phyloP scores from a whole-genome alignment of 2,329 filamentous ascomycete species.

The Fusarium luffae region DNA sequence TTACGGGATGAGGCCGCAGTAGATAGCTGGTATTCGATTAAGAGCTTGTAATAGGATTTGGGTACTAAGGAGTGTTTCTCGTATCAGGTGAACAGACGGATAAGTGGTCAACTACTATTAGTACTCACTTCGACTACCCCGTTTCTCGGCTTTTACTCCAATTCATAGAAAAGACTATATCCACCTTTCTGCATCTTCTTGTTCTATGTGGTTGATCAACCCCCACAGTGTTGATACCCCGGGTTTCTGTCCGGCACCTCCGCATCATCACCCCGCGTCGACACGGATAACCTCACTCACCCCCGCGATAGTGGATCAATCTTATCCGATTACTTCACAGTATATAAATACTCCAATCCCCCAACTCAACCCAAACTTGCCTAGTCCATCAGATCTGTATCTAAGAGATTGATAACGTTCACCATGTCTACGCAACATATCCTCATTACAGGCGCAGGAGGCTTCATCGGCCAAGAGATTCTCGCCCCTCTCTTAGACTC shows the following conservation, averaged over 20 bases:
- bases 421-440: constrained; percentile 50
- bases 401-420: neutral
- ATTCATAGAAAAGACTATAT: neutral
- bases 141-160: neutral
- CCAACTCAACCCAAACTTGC: neutral
- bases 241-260: constrained; percentile 38
- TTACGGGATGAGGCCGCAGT: constrained; percentile 38
- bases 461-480: constrained; percentile 73
- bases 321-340: neutral
- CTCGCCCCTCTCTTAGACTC: constrained; percentile 64
- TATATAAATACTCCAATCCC: constrained; percentile 2
- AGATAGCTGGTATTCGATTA: constrained; percentile 9
- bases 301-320: constrained; percentile 33
- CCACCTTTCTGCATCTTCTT: neutral
- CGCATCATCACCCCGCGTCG: constrained; percentile 32
- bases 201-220: neutral
- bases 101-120: neutral
- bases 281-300: constrained; percentile 21
- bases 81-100: neutral
- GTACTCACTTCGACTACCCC: neutral
- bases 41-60: neutral
- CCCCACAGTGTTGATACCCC: constrained; percentile 5
- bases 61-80: neutral
- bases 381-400: neutral
- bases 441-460: constrained; percentile 72